Evolutionary conservation across 2,329 filamentous ascomycete genomes (phyloP), one percentile per base, ranked within the genome.

Genomic region (Pyricularia grisea): DNA sequence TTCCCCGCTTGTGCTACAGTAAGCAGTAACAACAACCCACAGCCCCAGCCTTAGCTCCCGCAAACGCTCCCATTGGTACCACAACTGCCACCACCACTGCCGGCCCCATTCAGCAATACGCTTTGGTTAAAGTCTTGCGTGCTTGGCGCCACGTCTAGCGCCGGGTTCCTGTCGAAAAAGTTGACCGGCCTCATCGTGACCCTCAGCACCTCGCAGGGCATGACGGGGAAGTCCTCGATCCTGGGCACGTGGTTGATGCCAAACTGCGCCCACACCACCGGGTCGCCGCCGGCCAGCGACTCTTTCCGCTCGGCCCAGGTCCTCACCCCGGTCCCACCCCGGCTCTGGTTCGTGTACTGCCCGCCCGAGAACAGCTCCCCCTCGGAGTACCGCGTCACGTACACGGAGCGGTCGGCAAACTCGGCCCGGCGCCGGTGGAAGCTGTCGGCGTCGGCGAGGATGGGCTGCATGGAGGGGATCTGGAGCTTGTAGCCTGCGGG

Each of bases 141-240:
- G 69, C 79, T 81, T 2, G 80, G 79, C 2, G 83, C 81, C 17
- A 85, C 80, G 75, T 85, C 84, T 11, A 84, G 72, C 0, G 82
- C 81, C 0, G 84, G 84, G 71, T 86, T 86, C 69, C 77, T 79
- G 4, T 80, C 78, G 71, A 85, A 86, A 72, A 86, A 86, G 70
- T 85, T 85, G 4, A 80, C 81, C 0, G 84, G 83, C 72, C 83
- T 81, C 55, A 86, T 73, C 65, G 77, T 76, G 1, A 86, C 81
- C 72, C 79, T 80, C 20, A 84, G 74, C 17, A 79, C 83, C 76
- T 90, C 88, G 73, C 83, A 84, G 0, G 88, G 88, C 88, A 91
- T 90, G 60, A 90, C 85, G 0, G 88, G 88, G 77, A 90, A 90
- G 74, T 90, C 88, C 74, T 90, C 88, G 28, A 86, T 81, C 6